Conservation (phyloP, 2,329 filamentous ascomycete species). For the Albifimbria verrucaria region DNA sequence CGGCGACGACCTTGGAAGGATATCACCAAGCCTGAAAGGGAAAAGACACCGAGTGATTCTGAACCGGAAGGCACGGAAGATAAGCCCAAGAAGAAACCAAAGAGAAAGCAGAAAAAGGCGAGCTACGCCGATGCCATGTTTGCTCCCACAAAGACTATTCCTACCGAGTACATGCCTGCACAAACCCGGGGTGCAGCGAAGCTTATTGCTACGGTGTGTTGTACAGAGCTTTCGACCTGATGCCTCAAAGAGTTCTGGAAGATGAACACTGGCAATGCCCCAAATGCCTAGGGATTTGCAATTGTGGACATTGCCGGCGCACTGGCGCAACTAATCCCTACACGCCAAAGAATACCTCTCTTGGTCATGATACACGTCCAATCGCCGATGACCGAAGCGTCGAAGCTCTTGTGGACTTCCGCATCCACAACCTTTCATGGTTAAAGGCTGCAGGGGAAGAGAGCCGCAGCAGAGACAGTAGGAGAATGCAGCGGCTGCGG, state of each 20-base stretch:
- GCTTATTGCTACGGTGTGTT: slow-evolving; percentile 92
- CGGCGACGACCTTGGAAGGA: slow-evolving; percentile 78
- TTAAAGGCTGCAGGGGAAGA: slow-evolving; percentile 60
- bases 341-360: slow-evolving; percentile 78
- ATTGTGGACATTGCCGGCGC: slow-evolving; percentile 75
- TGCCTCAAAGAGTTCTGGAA: slow-evolving; percentile 80
- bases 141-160: slow-evolving; percentile 76
- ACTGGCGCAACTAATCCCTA: slow-evolving; percentile 69
- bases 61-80: slow-evolving; percentile 61
- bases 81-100: slow-evolving; percentile 58
- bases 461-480: slow-evolving; percentile 53
- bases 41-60: slow-evolving; percentile 44
- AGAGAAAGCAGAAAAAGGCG: slow-evolving; percentile 49
- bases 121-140: slow-evolving; percentile 69
- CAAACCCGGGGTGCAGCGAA: slow-evolving; percentile 63
- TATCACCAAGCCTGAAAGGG: slow-evolving; percentile 59
- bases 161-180: slow-evolving; percentile 84
- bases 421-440: slow-evolving; percentile 83
- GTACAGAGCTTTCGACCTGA: slow-evolving; percentile 86
- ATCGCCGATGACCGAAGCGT: slow-evolving; percentile 90
- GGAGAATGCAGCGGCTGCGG: slow-evolving; percentile 54
- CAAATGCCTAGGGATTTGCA: slow-evolving; percentile 81
- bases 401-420: slow-evolving; percentile 87
- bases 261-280: slow-evolving; percentile 84
- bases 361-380: slow-evolving; percentile 87